Percentiles rank a stretch among this genome's conserved stretches.
These are phyloP conservation scores for Raffaelea ambrosiae DNA, from an alignment of 2,329 filamentous ascomycete species.

Conservation along the genomic window DNA sequence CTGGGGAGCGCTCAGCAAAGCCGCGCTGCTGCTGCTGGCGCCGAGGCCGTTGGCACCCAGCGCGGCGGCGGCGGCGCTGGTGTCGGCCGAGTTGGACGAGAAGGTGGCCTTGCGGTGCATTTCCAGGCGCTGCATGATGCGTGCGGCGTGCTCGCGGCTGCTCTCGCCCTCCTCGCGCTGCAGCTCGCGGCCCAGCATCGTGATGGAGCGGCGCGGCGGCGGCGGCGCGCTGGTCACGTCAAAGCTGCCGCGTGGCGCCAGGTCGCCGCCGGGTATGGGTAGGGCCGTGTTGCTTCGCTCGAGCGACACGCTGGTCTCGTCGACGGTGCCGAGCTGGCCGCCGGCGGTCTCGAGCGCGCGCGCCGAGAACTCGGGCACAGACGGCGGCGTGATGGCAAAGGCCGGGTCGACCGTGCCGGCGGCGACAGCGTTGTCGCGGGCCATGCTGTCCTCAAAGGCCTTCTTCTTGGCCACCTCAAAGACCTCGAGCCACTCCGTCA, in stretches of 20 bases:
- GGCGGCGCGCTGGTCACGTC: constrained; percentile 48
- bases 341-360: constrained; percentile 45
- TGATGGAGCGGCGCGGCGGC: constrained; percentile 48
- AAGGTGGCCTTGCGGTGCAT: constrained; percentile 72
- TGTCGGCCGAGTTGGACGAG: not conserved
- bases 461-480: constrained; percentile 93
- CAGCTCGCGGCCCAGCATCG: constrained; percentile 41
- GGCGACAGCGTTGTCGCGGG: constrained; percentile 38
- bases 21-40: constrained; percentile 9
- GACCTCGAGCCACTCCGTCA: constrained; percentile 90
- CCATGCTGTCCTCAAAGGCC: constrained; percentile 68
- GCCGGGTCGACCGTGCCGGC: constrained; percentile 55
- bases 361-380: constrained; percentile 83
- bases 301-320: constrained; percentile 16
- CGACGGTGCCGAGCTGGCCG: constrained; percentile 26
- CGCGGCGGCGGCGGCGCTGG: not conserved
- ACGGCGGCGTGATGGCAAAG: constrained; percentile 84
- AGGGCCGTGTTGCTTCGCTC: constrained; percentile 59
- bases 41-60: constrained; percentile 23
- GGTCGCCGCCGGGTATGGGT: constrained; percentile 54
- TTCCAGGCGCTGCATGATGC: constrained; percentile 90
- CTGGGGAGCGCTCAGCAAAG: constrained; percentile 25
- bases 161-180: constrained; percentile 61
- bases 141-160: constrained; percentile 70
- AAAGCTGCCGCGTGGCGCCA: constrained; percentile 59